Percentiles rank a stretch among this genome's conserved stretches.
phyloP scores from a whole-genome alignment of 2,329 filamentous ascomycete species.

The Teratosphaeria gauchensis region DNA sequence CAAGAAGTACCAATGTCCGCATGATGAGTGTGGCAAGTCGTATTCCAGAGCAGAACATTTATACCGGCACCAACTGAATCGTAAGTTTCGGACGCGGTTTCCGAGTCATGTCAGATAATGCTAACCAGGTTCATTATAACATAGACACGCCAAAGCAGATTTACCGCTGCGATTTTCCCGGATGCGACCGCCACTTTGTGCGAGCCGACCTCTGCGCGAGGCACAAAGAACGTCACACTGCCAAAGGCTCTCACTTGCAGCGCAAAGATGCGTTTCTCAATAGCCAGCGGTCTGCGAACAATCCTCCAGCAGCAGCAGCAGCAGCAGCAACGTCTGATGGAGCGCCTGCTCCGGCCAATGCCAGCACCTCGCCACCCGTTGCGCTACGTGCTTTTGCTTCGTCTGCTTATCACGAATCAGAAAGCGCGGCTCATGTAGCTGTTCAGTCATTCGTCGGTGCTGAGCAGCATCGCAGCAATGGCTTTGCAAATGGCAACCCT shows the following conservation, averaged over 20 bases:
- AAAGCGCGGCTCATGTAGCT: not conserved
- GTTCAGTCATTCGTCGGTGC: conserved; percentile 1
- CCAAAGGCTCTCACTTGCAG: conserved; percentile 64
- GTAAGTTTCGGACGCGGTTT: conserved; percentile 40
- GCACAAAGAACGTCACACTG: conserved; percentile 41
- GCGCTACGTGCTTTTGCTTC: not conserved
- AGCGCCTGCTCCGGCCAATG: not conserved
- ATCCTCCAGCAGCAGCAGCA: conserved; percentile 6
- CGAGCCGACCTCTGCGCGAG: conserved; percentile 82
- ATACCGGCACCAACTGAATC: conserved; percentile 93
- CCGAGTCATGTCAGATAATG: not conserved
- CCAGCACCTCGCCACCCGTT: not conserved
- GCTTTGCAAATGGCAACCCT: not conserved
- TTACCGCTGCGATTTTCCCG: conserved; percentile 84
- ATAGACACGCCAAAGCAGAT: conserved; percentile 87
- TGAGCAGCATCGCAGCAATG: conserved; percentile 5
- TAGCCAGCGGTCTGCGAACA: conserved; percentile 14
- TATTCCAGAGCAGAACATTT: conserved; percentile 95
- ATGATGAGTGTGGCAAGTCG: conserved; percentile 84
- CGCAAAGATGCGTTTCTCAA: conserved; percentile 61
- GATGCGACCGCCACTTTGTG: conserved; percentile 84
- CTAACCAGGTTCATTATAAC: not conserved
- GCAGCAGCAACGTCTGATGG: not conserved
- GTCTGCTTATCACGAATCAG: not conserved
- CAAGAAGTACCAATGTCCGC: conserved; percentile 62